A percentile compares a stretch with the other conserved stretches of the same genome.
Conservation (phyloP, 495 filamentous ascomycete genomes). For the Bombardia bombarda region DNA sequence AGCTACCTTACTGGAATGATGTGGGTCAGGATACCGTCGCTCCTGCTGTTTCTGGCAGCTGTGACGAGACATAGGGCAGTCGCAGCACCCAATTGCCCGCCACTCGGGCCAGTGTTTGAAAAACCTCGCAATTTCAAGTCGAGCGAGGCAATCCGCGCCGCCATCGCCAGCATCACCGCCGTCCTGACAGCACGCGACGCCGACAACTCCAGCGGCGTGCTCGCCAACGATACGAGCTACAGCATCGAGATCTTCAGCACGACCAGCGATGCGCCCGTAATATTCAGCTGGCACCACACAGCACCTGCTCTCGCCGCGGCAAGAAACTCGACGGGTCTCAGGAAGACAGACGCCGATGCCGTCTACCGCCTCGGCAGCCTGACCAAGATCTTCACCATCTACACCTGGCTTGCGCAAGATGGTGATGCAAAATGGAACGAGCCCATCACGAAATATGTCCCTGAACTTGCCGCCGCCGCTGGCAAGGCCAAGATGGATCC, state of each 20-base stretch:
- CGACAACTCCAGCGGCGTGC: conserved; percentile 24
- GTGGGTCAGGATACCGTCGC: not conserved
- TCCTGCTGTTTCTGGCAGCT: conserved; percentile 4
- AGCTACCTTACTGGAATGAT: too few species aligned
- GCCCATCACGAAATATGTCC: conserved; percentile 46
- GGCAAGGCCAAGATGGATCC: conserved; percentile 24
- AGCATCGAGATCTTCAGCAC: conserved; percentile 45
- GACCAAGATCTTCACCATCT: conserved; percentile 42
- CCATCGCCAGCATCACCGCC: conserved; percentile 29
- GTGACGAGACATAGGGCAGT: conserved; percentile 3
- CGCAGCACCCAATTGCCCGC: conserved; percentile 36
- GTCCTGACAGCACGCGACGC: conserved; percentile 22
- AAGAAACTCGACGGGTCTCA: conserved; percentile 26
- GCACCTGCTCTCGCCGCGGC: conserved; percentile 23
- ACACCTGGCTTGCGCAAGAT: conserved; percentile 38
- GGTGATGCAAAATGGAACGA: conserved; percentile 34
- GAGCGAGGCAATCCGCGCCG: conserved; percentile 23
- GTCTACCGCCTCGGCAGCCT: conserved; percentile 45
- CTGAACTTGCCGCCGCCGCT: conserved; percentile 39
- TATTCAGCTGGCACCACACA: conserved; percentile 42
- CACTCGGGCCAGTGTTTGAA: conserved; percentile 41
- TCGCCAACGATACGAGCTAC: conserved; percentile 40
- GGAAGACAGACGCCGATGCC: conserved; percentile 31
- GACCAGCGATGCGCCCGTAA: conserved; percentile 25
- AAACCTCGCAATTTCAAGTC: conserved; percentile 30